Base-by-base conservation (phyloP, 176 grass and related monocot species). In the Melocanna baccifera region DNA sequence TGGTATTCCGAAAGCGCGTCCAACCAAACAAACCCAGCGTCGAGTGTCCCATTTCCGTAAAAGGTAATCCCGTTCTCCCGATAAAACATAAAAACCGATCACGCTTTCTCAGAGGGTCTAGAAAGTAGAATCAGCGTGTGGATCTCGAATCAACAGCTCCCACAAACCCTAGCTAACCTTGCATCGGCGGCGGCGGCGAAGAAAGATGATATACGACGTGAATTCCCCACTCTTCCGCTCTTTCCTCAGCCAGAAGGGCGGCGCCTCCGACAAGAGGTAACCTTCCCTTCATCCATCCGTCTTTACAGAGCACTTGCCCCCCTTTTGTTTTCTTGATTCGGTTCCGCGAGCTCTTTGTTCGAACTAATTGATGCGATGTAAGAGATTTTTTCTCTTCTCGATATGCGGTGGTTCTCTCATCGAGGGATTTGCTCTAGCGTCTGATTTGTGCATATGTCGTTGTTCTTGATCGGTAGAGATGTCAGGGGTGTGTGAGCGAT, bases 191-290 rank as follows among this genome's bases (percentile, higher is more conserved):
- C 23, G 55, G 6, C 6, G 41, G 22, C 41, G 75, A 25, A 16
- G 73, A 46, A 84, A 80, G 30, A 94, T 91, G 92, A 89, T 94
- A 62, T 94, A 94, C 92, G 92, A 94, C 92, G 92, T 94, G 51
- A 87, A 87, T 63, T 91, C 92, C 2, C 57, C 84, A 12, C 86
- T 91, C 50, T 94, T 94, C 81, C 92, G 87, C 19, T 94, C 92
- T 67, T 91, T 94, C 87, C 89, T 94, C 77, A 91, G 87, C 92
- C 92, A 94, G 87, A 94, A 94, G 84, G 92, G 89, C 2, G 89
- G 92, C 50, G 72, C 81, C 74, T 83, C 87, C 71, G 92, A 91
- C 57, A 88, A 89, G 89, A 62, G 86, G 88, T 94, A 89, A 34
- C 11, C 34, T 13, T 47, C 61, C 22, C 20, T 3, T n/a, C 63